Evolutionary conservation across 2,329 filamentous ascomycete species (phyloP).

Genomic region (Trichoderma simmonsii): DNA sequence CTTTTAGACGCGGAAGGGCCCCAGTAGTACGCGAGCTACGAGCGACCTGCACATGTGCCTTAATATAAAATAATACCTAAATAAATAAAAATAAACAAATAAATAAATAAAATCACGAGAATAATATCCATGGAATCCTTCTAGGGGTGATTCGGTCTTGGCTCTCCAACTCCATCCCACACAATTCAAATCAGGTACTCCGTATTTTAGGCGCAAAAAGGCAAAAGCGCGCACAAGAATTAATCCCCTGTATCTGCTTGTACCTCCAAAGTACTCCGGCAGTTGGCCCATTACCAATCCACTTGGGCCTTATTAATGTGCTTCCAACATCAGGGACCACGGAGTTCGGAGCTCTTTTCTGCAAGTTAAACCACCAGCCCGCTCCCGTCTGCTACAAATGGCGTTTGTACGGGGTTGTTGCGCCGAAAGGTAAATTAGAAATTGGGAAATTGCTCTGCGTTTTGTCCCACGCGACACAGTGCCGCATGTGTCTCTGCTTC

Average conservation of each 20-base stretch:
- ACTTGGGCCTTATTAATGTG: background rate
- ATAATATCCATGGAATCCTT: background rate
- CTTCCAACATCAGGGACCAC: background rate
- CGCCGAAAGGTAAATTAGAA: background rate
- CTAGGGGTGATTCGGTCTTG: background rate
- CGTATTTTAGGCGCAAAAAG: background rate
- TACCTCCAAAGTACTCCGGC: background rate
- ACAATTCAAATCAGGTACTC: background rate
- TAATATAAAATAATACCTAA: background rate
- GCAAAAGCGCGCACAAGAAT: background rate
- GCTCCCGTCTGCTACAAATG: background rate
- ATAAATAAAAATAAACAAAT: background rate
- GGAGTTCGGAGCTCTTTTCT: background rate
- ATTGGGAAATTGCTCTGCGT: background rate
- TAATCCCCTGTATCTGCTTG: background rate
- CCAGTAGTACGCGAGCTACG: background rate
- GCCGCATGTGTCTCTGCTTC: background rate
- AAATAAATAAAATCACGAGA: background rate
- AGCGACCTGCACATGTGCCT: background rate
- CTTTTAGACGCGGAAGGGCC: background rate
- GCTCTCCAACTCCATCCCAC: background rate
- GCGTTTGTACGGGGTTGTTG: background rate
- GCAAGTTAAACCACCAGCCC: background rate
- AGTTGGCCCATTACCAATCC: constrained; percentile 8
- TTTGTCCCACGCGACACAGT: constrained; percentile 12